These are phyloP conservation scores for Metarhizium humberi DNA, from an alignment of 2,329 filamentous ascomycete species.

Conservation along the genomic window DNA sequence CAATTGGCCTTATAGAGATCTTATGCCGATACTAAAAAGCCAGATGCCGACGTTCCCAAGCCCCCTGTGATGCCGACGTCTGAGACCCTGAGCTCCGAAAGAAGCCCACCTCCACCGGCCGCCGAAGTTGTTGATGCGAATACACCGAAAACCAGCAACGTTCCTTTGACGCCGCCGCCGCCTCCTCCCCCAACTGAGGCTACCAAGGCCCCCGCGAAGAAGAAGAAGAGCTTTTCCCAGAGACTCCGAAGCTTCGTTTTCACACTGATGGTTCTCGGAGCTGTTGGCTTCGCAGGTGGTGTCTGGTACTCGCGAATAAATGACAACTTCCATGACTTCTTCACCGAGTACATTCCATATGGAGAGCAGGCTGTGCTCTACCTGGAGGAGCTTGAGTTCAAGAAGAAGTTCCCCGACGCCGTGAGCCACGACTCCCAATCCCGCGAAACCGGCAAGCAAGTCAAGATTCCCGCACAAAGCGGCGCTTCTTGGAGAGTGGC, in stretches of 20 bases:
- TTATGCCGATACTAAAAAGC: conserved; percentile 46
- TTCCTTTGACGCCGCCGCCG: conserved; percentile 21
- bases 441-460: conserved; percentile 54
- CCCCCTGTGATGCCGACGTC: conserved; percentile 43
- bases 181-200: conserved; percentile 3
- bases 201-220: background rate
- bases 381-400: conserved; percentile 90
- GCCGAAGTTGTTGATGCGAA: conserved; percentile 19
- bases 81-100: conserved; percentile 40
- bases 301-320: conserved; percentile 88
- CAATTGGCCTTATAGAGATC: conserved; percentile 34
- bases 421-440: conserved; percentile 33
- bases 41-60: conserved; percentile 37
- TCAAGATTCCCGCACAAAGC: conserved; percentile 78
- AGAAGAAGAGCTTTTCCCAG: conserved; percentile 56
- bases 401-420: conserved; percentile 63
- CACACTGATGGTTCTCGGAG: conserved; percentile 66
- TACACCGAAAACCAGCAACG: conserved; percentile 16
- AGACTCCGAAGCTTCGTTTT: conserved; percentile 70
- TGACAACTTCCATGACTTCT: conserved; percentile 99
- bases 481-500: conserved; percentile 75
- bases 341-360: conserved; percentile 92
- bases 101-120: conserved; percentile 29
- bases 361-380: conserved; percentile 93
- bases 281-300: conserved; percentile 74